phyloP scores from a whole-genome alignment of 495 filamentous ascomycete genomes.

The Penicillium riverlandense region DNA sequence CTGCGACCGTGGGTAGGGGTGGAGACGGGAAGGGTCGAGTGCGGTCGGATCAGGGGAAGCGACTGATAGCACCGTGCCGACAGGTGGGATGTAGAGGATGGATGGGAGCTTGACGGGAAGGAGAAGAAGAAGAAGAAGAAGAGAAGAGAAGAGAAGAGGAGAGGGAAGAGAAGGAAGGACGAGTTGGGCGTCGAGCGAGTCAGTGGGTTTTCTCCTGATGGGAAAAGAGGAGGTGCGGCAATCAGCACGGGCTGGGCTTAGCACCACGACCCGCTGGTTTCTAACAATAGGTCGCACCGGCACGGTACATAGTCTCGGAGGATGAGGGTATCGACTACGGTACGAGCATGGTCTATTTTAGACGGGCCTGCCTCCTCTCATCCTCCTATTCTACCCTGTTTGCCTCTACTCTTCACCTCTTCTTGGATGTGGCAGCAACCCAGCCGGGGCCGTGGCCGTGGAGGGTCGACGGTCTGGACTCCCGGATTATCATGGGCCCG shows the following conservation, averaged over 20 bases:
- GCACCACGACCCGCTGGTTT: no score
- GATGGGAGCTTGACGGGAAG: conserved; percentile 2
- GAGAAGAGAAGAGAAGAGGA: conserved; percentile 5
- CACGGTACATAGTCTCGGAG: no score
- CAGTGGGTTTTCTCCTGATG: not conserved
- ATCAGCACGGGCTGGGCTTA: no score
- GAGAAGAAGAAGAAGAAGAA: conserved; percentile 4
- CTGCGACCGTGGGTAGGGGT: conserved; percentile 1
- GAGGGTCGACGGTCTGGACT: not conserved
- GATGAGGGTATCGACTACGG: no score
- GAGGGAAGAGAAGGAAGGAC: conserved; percentile 4
- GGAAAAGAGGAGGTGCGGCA: not conserved
- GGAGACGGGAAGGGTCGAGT: not conserved
- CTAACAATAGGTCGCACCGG: no score
- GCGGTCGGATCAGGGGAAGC: not conserved
- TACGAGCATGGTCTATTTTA: no score
- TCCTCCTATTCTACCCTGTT: no score
- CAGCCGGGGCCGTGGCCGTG: not conserved
- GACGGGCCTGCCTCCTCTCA: no score
- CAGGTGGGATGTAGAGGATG: not conserved
- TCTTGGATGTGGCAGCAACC: no score
- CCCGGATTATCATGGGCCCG: conserved; percentile 2
- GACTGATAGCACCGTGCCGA: not conserved
- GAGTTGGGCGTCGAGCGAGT: not conserved
- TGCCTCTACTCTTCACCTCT: no score